phyloP scores from a whole-genome alignment of 129 eudicot genomes.

The Arctium lappa region DNA sequence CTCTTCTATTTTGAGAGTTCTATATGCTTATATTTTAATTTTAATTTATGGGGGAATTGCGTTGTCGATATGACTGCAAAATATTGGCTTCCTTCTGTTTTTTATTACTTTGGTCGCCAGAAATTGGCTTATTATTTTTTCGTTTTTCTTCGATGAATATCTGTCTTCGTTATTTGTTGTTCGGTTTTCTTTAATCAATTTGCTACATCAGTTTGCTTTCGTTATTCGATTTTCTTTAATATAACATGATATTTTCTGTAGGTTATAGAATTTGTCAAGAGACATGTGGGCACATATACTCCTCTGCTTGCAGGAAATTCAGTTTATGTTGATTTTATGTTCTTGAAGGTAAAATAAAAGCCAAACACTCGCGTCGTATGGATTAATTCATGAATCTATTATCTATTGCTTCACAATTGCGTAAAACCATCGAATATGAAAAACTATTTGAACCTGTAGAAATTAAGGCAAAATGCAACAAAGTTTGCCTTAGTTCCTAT shows the following conservation, averaged over 20 bases:
- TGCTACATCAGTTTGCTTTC: neutral
- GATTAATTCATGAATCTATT: neutral
- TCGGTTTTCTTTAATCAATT: too few relatives aligned
- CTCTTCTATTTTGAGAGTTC: neutral
- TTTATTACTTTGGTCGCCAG: neutral
- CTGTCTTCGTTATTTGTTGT: neutral
- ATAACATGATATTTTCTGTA: conserved; percentile 8
- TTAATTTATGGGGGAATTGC: neutral
- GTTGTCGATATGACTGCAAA: too few relatives aligned
- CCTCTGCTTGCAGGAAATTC: conserved; percentile 38
- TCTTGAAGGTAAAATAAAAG: conserved; percentile 35
- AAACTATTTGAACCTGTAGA: neutral
- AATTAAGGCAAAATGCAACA: neutral
- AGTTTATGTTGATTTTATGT: conserved; percentile 35
- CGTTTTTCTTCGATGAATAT: neutral
- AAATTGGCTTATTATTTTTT: too few relatives aligned
- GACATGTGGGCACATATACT: conserved; percentile 46
- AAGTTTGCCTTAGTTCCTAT: neutral
- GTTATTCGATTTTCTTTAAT: neutral
- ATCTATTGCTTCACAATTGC: neutral
- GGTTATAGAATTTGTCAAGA: conserved; percentile 35
- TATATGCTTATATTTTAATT: neutral
- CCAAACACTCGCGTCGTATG: neutral
- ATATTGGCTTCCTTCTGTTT: neutral
- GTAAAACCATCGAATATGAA: neutral